phyloP scores from a whole-genome alignment of 805 yeast species.

The Ogataea paraovalis region DNA sequence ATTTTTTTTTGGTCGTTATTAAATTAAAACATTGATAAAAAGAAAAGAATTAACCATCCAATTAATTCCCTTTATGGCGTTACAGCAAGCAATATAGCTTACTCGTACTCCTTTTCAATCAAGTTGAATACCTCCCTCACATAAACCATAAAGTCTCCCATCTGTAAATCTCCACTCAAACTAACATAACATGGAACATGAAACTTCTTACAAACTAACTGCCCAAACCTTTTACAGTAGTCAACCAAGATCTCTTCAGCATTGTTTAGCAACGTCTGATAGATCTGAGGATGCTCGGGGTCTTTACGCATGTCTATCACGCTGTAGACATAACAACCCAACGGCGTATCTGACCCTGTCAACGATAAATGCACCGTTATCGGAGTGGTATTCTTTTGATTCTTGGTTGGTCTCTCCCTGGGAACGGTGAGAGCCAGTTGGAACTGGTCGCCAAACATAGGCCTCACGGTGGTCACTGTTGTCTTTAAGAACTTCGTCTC shows the following conservation, averaged over 20 bases:
- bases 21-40: not conserved
- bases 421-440: constrained; percentile 23
- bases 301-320: constrained; percentile 31
- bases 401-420: constrained; percentile 13
- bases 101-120: constrained; percentile 25
- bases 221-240: constrained; percentile 39
- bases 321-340: constrained; percentile 45
- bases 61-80: not conserved
- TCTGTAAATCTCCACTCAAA: constrained; percentile 36
- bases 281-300: constrained; percentile 23
- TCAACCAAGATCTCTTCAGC: constrained; percentile 39
- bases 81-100: not conserved
- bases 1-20: not conserved
- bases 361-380: constrained; percentile 35
- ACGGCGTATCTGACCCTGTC: constrained; percentile 25
- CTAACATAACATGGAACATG: constrained; percentile 42
- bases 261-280: constrained; percentile 42
- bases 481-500: constrained; percentile 10
- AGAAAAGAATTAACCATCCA: no score
- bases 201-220: constrained; percentile 37
- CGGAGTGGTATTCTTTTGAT: constrained; percentile 25
- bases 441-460: constrained; percentile 25
- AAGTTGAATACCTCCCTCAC: constrained; percentile 27
- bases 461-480: constrained; percentile 17
- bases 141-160: constrained; percentile 31